phyloP scores from a whole-genome alignment of 345 rosid species.

The Arabidopsis arenosa region DNA sequence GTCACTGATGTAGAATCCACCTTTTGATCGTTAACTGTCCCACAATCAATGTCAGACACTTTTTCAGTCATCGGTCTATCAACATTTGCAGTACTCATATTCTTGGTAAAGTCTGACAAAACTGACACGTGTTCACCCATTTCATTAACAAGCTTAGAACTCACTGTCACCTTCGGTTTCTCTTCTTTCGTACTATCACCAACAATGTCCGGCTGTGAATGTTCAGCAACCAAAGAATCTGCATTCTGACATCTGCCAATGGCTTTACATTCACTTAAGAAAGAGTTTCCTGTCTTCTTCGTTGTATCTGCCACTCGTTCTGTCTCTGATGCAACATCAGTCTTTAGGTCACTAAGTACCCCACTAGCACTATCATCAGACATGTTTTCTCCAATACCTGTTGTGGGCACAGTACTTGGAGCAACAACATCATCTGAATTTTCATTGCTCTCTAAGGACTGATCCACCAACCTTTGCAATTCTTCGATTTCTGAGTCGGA shows the following conservation, averaged over 20 bases:
- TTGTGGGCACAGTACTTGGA: constrained; percentile 33
- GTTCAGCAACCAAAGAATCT: constrained; percentile 41
- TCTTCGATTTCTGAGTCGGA: constrained; percentile 47
- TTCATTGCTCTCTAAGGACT: constrained; percentile 49
- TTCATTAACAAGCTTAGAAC: constrained; percentile 42
- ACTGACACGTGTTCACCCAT: constrained; percentile 22
- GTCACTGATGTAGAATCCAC: too few species aligned
- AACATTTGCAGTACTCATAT: constrained; percentile 10
- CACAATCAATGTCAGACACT: background rate
- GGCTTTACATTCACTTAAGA: constrained; percentile 43
- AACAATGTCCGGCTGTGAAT: constrained; percentile 30
- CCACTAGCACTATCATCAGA: constrained; percentile 41
- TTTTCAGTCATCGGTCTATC: constrained; percentile 52
- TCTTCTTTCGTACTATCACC: constrained; percentile 46
- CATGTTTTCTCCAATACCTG: constrained; percentile 38
- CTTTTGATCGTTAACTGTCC: too few species aligned
- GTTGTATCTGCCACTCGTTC: constrained; percentile 42
- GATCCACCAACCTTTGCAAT: constrained; percentile 49
- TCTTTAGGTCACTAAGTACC: constrained; percentile 36
- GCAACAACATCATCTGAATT: constrained; percentile 44
- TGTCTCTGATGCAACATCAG: constrained; percentile 44
- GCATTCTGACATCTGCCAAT: constrained; percentile 28
- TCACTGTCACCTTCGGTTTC: constrained; percentile 31
- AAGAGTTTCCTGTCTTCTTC: constrained; percentile 34
- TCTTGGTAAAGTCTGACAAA: constrained; percentile 28